Percentiles rank a stretch among this genome's conserved stretches.
Conservation (phyloP, 2,329 filamentous ascomycete species). For the Exophiala aquamarina region DNA sequence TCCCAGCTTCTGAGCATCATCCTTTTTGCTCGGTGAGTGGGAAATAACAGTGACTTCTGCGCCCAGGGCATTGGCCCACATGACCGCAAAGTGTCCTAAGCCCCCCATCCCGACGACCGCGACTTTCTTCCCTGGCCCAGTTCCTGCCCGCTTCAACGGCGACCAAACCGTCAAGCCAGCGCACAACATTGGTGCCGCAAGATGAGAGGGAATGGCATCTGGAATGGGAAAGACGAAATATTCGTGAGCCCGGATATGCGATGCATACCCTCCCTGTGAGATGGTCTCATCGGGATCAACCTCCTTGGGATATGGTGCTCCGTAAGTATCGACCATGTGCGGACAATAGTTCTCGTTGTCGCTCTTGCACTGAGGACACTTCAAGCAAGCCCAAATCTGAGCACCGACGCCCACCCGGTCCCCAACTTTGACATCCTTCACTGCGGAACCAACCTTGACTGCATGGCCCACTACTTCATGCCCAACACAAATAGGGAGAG, state of each 20-base stretch:
- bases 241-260: slow-evolving; percentile 71
- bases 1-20: slow-evolving; percentile 59
- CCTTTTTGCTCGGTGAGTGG: slow-evolving; percentile 59
- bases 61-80: slow-evolving; percentile 68
- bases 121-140: slow-evolving; percentile 62
- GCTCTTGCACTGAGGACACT: slow-evolving; percentile 65
- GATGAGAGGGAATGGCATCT: slow-evolving; percentile 60
- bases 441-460: slow-evolving; percentile 65
- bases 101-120: slow-evolving; percentile 55
- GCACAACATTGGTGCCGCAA: slow-evolving; percentile 57
- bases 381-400: slow-evolving; percentile 64
- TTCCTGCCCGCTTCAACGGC: slow-evolving; percentile 73
- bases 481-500: slow-evolving; percentile 54
- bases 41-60: slow-evolving; percentile 64
- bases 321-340: slow-evolving; percentile 54
- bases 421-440: slow-evolving; percentile 61
- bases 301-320: slow-evolving; percentile 49
- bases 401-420: slow-evolving; percentile 69
- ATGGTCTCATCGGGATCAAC: slow-evolving; percentile 56
- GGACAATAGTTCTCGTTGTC: slow-evolving; percentile 69
- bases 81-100: slow-evolving; percentile 68
- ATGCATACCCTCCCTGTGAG: slow-evolving; percentile 66
- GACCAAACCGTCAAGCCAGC: slow-evolving; percentile 79
- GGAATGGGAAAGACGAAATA: slow-evolving; percentile 72
- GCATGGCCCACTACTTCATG: slow-evolving; percentile 70